Conservation (phyloP, 371 early-diverging fungal genomes). For the Mucor racemosus region DNA sequence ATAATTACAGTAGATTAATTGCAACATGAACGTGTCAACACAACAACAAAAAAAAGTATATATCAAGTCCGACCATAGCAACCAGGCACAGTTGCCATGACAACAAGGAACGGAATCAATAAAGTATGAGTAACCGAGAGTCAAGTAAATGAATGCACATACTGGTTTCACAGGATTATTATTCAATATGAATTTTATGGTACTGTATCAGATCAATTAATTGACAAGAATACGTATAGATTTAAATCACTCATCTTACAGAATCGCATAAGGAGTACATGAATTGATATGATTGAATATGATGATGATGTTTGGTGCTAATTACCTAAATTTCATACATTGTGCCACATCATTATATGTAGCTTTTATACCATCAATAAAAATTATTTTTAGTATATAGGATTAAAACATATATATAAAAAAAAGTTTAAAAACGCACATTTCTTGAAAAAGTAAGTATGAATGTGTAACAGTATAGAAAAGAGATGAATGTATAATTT, state of each 20-base stretch:
- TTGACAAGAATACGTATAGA: neutral
- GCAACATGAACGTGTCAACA: neutral
- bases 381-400: too few relatives aligned
- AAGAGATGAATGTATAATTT: neutral
- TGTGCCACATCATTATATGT: neutral
- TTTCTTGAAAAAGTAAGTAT: conserved; percentile 6
- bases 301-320: neutral
- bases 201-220: neutral
- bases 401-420: too few relatives aligned
- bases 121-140: neutral
- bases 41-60: neutral
- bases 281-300: neutral
- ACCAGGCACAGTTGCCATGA: conserved; percentile 2
- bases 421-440: neutral
- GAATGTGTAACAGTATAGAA: neutral
- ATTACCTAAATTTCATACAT: neutral
- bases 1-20: neutral
- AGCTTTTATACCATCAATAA: neutral
- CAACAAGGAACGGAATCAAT: conserved; percentile 1
- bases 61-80: neutral
- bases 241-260: neutral
- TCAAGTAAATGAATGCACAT: neutral
- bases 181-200: neutral
- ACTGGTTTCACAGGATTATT: neutral
- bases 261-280: neutral